Conservation (phyloP, 768 basidiomycete species). For the Serendipita sp. region DNA sequence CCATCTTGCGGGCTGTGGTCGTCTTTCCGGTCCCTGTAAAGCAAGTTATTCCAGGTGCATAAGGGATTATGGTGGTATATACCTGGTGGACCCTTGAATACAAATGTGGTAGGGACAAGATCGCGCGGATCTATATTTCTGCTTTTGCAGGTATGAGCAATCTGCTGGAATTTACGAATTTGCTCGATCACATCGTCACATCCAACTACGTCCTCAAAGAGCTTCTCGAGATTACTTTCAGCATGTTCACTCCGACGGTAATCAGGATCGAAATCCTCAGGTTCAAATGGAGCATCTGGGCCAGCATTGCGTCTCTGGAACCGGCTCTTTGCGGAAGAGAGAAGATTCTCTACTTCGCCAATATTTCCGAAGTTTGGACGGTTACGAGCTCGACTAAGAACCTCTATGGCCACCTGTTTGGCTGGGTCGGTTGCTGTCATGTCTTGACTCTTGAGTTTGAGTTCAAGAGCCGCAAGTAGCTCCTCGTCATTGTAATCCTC, state of each 20-base stretch:
- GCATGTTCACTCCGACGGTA: conserved; percentile 35
- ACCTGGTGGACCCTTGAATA: conserved; percentile 64
- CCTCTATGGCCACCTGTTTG: conserved; percentile 38
- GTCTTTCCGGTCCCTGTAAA: conserved; percentile 45
- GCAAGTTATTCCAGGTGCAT: not conserved
- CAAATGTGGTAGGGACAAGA: conserved; percentile 44
- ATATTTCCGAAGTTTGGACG: conserved; percentile 52
- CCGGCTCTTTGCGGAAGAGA: conserved; percentile 32
- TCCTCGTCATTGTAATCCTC: conserved; percentile 44
- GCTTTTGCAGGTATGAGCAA: conserved; percentile 27
- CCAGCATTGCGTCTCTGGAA: conserved; percentile 25
- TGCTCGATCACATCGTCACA: conserved; percentile 36
- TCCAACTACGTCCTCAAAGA: conserved; percentile 51
- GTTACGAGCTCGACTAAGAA: conserved; percentile 17
- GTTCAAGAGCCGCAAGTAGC: conserved; percentile 33
- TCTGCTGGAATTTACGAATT: conserved; percentile 35
- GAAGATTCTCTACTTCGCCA: conserved; percentile 47
- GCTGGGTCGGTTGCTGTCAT: conserved; percentile 39
- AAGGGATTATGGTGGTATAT: conserved; percentile 10
- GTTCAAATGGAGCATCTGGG: conserved; percentile 21
- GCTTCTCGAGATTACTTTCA: conserved; percentile 30
- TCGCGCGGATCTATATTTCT: conserved; percentile 28
- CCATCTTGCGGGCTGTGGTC: conserved; percentile 44
- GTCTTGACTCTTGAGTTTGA: conserved; percentile 42
- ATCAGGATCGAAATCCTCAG: conserved; percentile 47